Evolutionary conservation across 148 eudicot species (phyloP).

Genomic region (Camellia sinensis): DNA sequence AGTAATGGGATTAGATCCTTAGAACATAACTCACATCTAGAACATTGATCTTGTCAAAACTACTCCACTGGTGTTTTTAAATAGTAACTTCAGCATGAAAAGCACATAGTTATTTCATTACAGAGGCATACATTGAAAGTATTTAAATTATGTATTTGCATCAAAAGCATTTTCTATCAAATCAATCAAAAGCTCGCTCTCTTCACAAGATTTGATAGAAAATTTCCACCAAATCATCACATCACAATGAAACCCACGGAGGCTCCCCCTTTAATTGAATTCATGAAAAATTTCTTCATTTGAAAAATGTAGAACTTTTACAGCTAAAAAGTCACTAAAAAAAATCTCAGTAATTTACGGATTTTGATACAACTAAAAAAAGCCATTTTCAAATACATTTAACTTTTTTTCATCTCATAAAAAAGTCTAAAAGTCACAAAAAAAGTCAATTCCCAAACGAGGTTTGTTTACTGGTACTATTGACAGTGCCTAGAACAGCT

Average conservation of each 20-base stretch:
- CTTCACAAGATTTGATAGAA: background rate
- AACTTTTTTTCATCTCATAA: too few relatives aligned
- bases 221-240: background rate
- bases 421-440: too few relatives aligned
- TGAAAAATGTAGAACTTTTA: too few relatives aligned
- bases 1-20: background rate
- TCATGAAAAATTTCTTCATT: background rate
- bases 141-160: background rate
- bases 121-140: background rate
- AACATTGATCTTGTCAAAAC: background rate
- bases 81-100: slow-evolving; percentile 5
- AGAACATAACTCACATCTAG: background rate
- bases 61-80: background rate
- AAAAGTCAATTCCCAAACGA: too few relatives aligned
- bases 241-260: background rate
- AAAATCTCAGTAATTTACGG: too few relatives aligned
- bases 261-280: background rate
- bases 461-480: too few relatives aligned
- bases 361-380: too few relatives aligned
- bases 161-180: background rate
- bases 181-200: background rate
- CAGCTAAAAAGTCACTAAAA: too few relatives aligned
- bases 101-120: slow-evolving; percentile 3
- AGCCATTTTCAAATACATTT: too few relatives aligned
- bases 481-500: too few relatives aligned